These are phyloP conservation scores for Verticillium nubilum DNA, from an alignment of 2,329 filamentous ascomycete species.

Conservation along the genomic window DNA sequence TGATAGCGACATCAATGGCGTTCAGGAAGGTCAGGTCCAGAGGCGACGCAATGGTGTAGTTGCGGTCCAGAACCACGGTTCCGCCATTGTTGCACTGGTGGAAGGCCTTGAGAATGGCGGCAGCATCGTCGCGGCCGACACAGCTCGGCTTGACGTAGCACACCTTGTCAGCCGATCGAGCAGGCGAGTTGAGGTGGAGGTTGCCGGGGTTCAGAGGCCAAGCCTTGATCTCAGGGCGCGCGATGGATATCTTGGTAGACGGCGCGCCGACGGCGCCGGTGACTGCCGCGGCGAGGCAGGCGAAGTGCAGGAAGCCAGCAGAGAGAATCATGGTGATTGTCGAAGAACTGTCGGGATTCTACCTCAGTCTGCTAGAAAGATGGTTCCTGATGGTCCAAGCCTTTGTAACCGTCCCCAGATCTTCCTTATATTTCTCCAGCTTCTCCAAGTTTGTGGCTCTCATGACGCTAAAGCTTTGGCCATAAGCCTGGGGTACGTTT, in stretches of 20 bases:
- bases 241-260: not conserved
- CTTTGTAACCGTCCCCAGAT: no score
- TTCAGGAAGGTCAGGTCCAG: constrained; percentile 60
- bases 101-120: constrained; percentile 48
- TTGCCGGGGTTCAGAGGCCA: not conserved
- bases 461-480: no score
- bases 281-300: not conserved
- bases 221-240: not conserved
- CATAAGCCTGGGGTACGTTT: no score
- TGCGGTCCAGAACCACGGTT: constrained; percentile 52
- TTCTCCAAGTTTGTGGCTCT: no score
- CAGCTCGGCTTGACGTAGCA: constrained; percentile 11
- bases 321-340: not conserved
- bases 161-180: not conserved
- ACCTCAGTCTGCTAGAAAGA: no score
- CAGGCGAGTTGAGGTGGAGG: not conserved
- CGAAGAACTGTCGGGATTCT: no score
- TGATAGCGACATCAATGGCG: constrained; percentile 54
- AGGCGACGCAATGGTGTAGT: constrained; percentile 58
- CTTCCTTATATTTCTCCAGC: no score
- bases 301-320: not conserved
- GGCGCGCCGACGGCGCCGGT: not conserved
- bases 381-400: not conserved
- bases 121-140: constrained; percentile 19
- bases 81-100: constrained; percentile 58